phyloP scores from a whole-genome alignment of 176 grass and related monocot species.

The Bromus sterilis region DNA sequence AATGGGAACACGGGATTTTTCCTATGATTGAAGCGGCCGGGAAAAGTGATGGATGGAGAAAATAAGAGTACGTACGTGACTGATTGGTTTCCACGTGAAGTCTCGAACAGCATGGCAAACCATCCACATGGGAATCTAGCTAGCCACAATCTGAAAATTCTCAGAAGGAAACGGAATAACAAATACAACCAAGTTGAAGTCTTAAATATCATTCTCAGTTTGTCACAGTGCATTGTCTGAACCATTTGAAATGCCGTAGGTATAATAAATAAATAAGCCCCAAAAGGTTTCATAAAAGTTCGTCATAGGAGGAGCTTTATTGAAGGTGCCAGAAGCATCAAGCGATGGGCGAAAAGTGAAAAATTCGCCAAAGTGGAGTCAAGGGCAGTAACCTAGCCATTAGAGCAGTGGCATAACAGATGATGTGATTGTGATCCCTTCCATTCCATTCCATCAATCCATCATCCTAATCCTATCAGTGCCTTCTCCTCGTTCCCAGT shows the following conservation, averaged over 20 bases:
- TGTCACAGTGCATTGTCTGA: no score
- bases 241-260: no score
- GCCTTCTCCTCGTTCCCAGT: background rate
- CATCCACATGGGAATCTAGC: background rate
- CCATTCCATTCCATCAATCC: background rate
- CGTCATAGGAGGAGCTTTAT: background rate
- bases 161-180: background rate
- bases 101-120: background rate
- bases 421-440: background rate
- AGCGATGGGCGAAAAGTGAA: background rate
- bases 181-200: background rate
- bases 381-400: background rate
- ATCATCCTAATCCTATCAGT: background rate
- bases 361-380: background rate
- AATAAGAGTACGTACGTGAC: background rate
- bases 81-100: conserved; percentile 13
- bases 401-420: background rate
- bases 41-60: background rate
- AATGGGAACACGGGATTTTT: background rate
- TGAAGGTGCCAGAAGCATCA: background rate
- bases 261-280: background rate
- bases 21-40: background rate
- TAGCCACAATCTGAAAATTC: background rate
- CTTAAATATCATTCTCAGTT: no score
- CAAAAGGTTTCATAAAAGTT: background rate